Evolutionary conservation across 768 basidiomycete genomes (phyloP).

Genomic region (Rhizopogon rudus): DNA sequence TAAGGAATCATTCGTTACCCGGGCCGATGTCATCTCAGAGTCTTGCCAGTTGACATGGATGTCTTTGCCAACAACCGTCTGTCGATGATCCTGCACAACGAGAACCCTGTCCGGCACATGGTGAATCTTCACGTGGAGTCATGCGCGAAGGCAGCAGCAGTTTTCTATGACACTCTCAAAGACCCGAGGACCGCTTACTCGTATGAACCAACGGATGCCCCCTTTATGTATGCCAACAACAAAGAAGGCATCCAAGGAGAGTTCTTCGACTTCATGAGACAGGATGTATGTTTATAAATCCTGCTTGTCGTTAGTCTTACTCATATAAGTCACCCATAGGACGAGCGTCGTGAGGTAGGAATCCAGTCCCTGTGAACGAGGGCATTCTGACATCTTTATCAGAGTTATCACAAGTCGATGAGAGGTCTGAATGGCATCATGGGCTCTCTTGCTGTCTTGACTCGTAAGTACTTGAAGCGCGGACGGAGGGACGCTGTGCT

Average conservation of each 20-base stretch:
- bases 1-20: background rate
- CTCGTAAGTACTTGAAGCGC: conserved; percentile 8
- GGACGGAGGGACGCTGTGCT: background rate
- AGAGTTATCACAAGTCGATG: conserved; percentile 22
- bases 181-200: conserved; percentile 16
- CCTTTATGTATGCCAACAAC: conserved; percentile 16
- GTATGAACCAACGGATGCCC: conserved; percentile 15
- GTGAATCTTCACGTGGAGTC: conserved; percentile 14
- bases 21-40: background rate
- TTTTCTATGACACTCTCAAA: conserved; percentile 22
- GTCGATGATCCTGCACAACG: conserved; percentile 21
- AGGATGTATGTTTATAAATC: conserved; percentile 11
- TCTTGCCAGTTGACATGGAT: conserved; percentile 20
- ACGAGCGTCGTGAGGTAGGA: conserved; percentile 15
- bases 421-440: conserved; percentile 16
- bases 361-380: background rate
- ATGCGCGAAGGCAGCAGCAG: conserved; percentile 11
- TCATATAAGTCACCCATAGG: conserved; percentile 5
- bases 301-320: background rate
- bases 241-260: conserved; percentile 15
- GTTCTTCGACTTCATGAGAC: conserved; percentile 20
- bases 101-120: conserved; percentile 19
- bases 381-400: background rate
- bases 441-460: conserved; percentile 20
- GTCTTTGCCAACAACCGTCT: conserved; percentile 32